A percentile compares a stretch with the other conserved stretches of the same genome.
Conservation (phyloP, 345 rosid species). For the Euclidium syriacum region DNA sequence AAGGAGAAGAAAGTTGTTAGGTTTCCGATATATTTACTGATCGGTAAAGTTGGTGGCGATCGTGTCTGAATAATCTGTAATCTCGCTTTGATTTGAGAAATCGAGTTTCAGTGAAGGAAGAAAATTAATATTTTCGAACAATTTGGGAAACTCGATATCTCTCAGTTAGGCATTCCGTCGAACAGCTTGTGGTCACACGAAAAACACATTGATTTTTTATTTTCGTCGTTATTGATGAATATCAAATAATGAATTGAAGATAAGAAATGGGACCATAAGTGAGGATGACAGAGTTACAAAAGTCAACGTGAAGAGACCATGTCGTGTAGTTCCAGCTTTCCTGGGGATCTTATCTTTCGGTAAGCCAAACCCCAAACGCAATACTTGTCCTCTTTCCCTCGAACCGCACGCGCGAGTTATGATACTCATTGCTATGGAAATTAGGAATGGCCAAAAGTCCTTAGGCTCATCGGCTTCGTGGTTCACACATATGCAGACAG, state of each 20-base stretch:
- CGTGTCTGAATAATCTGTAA: not conserved
- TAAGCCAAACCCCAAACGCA: not conserved
- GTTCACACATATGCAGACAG: too few species aligned
- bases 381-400: conserved; percentile 10
- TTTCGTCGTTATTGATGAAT: not conserved
- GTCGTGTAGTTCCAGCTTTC: conserved; percentile 20
- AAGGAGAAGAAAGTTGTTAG: conserved; percentile 33
- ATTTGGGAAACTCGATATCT: not conserved
- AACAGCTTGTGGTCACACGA: not conserved
- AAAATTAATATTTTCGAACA: too few species aligned
- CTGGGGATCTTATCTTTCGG: conserved; percentile 10
- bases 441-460: too few species aligned
- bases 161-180: too few species aligned
- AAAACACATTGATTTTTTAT: not conserved
- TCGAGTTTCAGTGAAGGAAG: not conserved
- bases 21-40: conserved; percentile 59
- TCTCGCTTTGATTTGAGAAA: not conserved
- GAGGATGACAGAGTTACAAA: not conserved
- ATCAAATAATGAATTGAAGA: too few species aligned
- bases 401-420: not conserved
- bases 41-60: conserved; percentile 55
- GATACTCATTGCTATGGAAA: too few species aligned
- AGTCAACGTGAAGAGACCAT: not conserved
- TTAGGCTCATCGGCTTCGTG: too few species aligned
- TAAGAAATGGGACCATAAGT: not conserved